Percentiles rank a stretch among this genome's conserved stretches.
Evolutionary conservation across 2,329 filamentous ascomycete genomes (phyloP).

Genomic region (Ascochyta pisi): DNA sequence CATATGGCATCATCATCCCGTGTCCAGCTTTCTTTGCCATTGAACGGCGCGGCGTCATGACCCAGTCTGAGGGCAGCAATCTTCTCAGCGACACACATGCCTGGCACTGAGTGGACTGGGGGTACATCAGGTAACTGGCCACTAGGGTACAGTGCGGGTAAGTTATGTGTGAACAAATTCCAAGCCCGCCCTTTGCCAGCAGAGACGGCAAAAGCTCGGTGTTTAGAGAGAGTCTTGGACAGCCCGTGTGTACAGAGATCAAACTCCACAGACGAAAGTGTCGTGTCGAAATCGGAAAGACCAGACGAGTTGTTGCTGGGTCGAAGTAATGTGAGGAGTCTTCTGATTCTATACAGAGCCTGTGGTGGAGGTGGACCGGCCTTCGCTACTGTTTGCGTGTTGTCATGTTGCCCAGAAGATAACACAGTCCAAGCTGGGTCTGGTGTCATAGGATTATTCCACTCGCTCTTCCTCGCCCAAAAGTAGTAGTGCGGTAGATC

Average conservation of each 20-base stretch:
- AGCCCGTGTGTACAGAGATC: slow-evolving; percentile 27
- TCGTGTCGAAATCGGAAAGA: background rate
- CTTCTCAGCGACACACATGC: slow-evolving; percentile 31
- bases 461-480: slow-evolving; percentile 31
- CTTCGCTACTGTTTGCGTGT: background rate
- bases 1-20: slow-evolving; percentile 33
- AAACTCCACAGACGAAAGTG: slow-evolving; percentile 22
- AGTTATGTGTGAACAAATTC: slow-evolving; percentile 15
- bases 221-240: slow-evolving; percentile 10
- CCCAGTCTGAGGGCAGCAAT: slow-evolving; percentile 17
- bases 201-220: slow-evolving; percentile 14
- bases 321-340: background rate
- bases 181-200: slow-evolving; percentile 26
- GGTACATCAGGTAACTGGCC: slow-evolving; percentile 31
- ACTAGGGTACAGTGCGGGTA: slow-evolving; percentile 27
- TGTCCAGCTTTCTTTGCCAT: slow-evolving; percentile 37
- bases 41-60: slow-evolving; percentile 12
- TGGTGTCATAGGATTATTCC: slow-evolving; percentile 29
- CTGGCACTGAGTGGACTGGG: slow-evolving; percentile 17
- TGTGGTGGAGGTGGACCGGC: background rate
- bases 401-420: background rate
- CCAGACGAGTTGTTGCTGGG: background rate
- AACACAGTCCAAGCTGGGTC: slow-evolving; percentile 24
- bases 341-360: slow-evolving; percentile 17
- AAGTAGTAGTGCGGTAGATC: slow-evolving; percentile 46